Conservation (phyloP, 2,329 filamentous ascomycete species). For the Talaromyces pinophilus region DNA sequence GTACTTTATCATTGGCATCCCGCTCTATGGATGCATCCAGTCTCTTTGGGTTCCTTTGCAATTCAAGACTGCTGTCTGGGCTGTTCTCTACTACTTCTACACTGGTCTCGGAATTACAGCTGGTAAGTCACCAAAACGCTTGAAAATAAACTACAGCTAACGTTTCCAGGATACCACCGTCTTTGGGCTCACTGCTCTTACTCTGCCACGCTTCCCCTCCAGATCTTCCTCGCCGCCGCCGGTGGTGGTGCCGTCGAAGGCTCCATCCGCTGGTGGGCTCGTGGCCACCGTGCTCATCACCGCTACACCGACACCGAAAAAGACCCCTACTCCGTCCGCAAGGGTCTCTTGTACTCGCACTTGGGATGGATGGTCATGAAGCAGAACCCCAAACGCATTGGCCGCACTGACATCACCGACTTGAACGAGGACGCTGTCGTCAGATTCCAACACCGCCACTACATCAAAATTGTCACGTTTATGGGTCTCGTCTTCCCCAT, state of each 20-base stretch:
- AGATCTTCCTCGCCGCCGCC: conserved; percentile 78
- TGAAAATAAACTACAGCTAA: neutral
- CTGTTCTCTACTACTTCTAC: conserved; percentile 79
- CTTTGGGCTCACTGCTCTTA: conserved; percentile 86
- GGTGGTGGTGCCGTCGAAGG: conserved; percentile 83
- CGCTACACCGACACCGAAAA: conserved; percentile 91
- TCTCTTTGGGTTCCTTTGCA: conserved; percentile 77
- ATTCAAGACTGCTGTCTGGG: conserved; percentile 70
- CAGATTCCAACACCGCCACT: conserved; percentile 85
- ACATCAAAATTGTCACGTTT: conserved; percentile 73
- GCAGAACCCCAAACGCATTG: conserved; percentile 86
- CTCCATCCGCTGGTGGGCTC: conserved; percentile 85
- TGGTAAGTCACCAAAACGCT: conserved; percentile 53
- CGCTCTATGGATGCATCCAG: conserved; percentile 69
- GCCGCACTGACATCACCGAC: conserved; percentile 84
- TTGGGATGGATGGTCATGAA: conserved; percentile 92
- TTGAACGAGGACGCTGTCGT: conserved; percentile 84
- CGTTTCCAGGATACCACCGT: conserved; percentile 66
- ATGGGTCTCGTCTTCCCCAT: conserved; percentile 78
- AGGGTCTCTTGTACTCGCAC: conserved; percentile 81
- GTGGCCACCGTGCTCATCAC: conserved; percentile 84
- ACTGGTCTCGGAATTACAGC: conserved; percentile 78
- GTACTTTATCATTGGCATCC: conserved; percentile 75
- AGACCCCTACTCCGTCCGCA: conserved; percentile 87
- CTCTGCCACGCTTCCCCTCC: conserved; percentile 72